These are phyloP conservation scores for Favolaschia claudopus DNA, from an alignment of 768 basidiomycete genomes.

Conservation along the genomic window DNA sequence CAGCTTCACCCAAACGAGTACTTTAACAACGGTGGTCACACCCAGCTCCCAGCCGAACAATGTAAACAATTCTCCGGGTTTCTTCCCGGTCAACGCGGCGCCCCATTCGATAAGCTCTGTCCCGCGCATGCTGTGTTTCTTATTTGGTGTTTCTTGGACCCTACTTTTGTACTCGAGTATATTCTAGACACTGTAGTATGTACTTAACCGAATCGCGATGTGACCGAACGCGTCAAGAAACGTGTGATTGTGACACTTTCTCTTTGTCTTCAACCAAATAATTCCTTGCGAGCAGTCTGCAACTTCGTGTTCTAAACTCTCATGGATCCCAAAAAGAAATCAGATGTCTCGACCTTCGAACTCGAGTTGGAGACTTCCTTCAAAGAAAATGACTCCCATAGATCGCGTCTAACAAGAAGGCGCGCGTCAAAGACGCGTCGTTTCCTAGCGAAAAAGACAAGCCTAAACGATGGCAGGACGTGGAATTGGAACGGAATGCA, in stretches of 20 bases:
- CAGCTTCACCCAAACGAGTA: conserved; percentile 23
- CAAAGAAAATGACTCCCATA: conserved; percentile 24
- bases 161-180: conserved; percentile 11
- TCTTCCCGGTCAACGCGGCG: conserved; percentile 30
- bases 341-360: conserved; percentile 33
- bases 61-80: conserved; percentile 25
- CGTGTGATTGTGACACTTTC: too few species aligned
- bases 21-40: conserved; percentile 18
- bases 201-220: neutral
- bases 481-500: conserved; percentile 49
- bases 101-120: neutral
- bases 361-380: conserved; percentile 19
- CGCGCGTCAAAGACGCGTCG: conserved; percentile 34
- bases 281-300: too few species aligned
- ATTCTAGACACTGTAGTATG: conserved; percentile 10
- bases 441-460: conserved; percentile 30
- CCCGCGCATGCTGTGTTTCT: neutral
- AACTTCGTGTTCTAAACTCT: neutral
- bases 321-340: conserved; percentile 55
- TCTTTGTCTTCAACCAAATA: too few species aligned
- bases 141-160: conserved; percentile 14
- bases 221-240: too few species aligned
- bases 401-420: conserved; percentile 38
- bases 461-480: conserved; percentile 46
- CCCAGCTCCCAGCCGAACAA: neutral